A percentile compares a stretch with the other conserved stretches of the same genome.
These are phyloP conservation scores for Phytopythium aichiense DNA, from an alignment of 352 stramenopile species.

Conservation along the genomic window DNA sequence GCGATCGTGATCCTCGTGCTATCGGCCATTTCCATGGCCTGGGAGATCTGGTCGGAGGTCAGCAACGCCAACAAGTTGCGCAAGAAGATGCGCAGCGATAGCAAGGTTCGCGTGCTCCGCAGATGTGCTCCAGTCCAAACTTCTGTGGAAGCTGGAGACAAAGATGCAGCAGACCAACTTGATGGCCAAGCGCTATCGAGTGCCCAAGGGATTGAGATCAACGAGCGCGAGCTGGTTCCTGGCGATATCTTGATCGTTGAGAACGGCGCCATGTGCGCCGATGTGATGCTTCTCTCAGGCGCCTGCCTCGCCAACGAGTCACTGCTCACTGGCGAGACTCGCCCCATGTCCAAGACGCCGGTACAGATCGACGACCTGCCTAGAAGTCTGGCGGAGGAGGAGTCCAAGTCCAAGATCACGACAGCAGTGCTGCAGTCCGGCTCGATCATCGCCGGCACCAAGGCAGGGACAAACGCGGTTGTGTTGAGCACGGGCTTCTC, in stretches of 20 bases:
- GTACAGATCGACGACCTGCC: slow-evolving; percentile 2
- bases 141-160: background rate
- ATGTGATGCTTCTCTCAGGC: slow-evolving; percentile 40
- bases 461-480: slow-evolving; percentile 23
- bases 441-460: slow-evolving; percentile 22
- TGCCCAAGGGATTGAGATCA: slow-evolving; percentile 4
- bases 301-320: slow-evolving; percentile 39
- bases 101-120: slow-evolving; percentile 30
- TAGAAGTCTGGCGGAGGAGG: slow-evolving; percentile 20
- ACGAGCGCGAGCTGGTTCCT: slow-evolving; percentile 39
- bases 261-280: slow-evolving; percentile 25
- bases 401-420: slow-evolving; percentile 22
- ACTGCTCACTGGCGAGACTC: slow-evolving; percentile 39
- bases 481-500: slow-evolving; percentile 56
- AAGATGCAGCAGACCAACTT: background rate
- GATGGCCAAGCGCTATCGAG: background rate
- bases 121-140: background rate
- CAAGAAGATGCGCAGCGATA: slow-evolving; percentile 31
- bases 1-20: slow-evolving; percentile 38
- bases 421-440: slow-evolving; percentile 30
- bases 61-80: slow-evolving; percentile 41
- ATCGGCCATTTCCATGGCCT: slow-evolving; percentile 33
- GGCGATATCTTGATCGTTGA: slow-evolving; percentile 41
- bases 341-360: slow-evolving; percentile 40
- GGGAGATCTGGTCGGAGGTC: slow-evolving; percentile 47